Base-by-base conservation (phyloP, 1,284 basidiomycete genomes). In the Cutaneotrichosporon cyanovorans region DNA sequence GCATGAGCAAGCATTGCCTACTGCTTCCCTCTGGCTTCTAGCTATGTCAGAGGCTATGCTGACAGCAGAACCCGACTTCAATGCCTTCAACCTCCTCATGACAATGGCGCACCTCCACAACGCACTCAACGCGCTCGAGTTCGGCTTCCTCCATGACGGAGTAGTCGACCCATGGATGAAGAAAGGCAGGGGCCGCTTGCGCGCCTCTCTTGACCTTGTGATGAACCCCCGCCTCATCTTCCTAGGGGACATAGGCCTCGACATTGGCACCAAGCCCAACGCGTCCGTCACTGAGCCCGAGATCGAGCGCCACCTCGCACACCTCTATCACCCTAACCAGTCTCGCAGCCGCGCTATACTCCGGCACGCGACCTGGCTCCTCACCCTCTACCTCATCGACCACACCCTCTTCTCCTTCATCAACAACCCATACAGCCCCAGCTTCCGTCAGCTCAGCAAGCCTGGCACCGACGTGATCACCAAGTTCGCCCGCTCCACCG, bases 221-320 rank as follows among this genome's bases (percentile, higher is more conserved):
- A 39, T 56, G 36, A 65, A 67, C 47, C 48, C 58, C 0, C 55
- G 66, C 11, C 56, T 59, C 57, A 50, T 68, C 11, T 64, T 56
- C 11, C 46, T 68, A 10, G 58, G 59, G 10, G 38, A 37, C 15
- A 51, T 61, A 1, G 55, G 58, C 19, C 36, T 59, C 15, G 56
- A 59, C 38, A 33, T 9, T 8, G 32, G 32, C 5, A 16, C 32
- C 8, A 28, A 28, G 14, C 40, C 45, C 3, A 51, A 51, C 15
- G 19, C 14, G 7, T 14, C 20, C 1, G 14, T 48, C n/a, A 16
- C 30, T 0, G 19, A 30, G 18, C 16, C 37, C 23, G 18, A 37
- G 4, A 30, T 58, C 3, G n/a, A 35, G 2, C 50, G 60, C n/a
- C 64, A 69, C 45, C 21, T 52, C 18, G 46, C 15, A 4, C 56